A percentile compares a stretch with the other conserved stretches of the same genome.
phyloP scores from a whole-genome alignment of 176 grass and related monocot species.

The Zizania latifolia region DNA sequence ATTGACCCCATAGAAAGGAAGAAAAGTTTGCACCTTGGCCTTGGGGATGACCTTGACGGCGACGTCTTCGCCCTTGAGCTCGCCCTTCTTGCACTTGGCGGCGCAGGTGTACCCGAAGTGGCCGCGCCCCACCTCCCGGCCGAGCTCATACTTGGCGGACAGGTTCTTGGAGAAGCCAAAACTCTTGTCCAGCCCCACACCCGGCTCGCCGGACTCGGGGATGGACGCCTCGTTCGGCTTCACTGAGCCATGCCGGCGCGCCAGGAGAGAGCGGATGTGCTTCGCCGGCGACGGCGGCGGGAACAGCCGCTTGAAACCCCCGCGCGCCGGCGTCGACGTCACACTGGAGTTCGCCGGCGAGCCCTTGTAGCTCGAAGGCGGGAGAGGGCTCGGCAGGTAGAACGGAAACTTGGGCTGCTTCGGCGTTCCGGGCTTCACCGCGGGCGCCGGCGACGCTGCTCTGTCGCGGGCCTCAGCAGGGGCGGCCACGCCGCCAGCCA shows the following conservation, averaged over 20 bases:
- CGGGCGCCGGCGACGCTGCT: background rate
- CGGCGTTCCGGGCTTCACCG: conserved; percentile 35
- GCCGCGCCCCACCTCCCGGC: conserved; percentile 62
- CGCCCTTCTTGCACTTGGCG: conserved; percentile 72
- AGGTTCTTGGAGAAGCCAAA: conserved; percentile 77
- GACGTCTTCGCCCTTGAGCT: conserved; percentile 74
- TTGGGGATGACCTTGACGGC: conserved; percentile 88
- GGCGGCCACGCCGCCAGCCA: background rate
- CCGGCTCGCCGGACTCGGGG: conserved; percentile 54
- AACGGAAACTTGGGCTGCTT: conserved; percentile 57
- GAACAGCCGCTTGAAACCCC: conserved; percentile 37
- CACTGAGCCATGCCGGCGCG: conserved; percentile 61
- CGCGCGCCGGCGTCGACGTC: conserved; percentile 18
- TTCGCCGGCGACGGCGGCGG: conserved; percentile 72
- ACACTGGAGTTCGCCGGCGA: conserved; percentile 51
- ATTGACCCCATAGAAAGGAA: background rate
- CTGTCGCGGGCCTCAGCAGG: background rate
- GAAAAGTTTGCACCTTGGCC: conserved; percentile 45
- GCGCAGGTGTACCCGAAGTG: conserved; percentile 84
- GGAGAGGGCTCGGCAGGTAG: conserved; percentile 62
- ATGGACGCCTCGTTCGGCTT: conserved; percentile 71
- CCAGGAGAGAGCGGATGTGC: conserved; percentile 74
- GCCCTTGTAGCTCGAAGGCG: conserved; percentile 39
- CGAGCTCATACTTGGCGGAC: conserved; percentile 66
- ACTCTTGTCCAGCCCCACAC: conserved; percentile 59